These are phyloP conservation scores for Chaetomium globosum DNA, from an alignment of 2,329 filamentous ascomycete species.

Conservation along the genomic window DNA sequence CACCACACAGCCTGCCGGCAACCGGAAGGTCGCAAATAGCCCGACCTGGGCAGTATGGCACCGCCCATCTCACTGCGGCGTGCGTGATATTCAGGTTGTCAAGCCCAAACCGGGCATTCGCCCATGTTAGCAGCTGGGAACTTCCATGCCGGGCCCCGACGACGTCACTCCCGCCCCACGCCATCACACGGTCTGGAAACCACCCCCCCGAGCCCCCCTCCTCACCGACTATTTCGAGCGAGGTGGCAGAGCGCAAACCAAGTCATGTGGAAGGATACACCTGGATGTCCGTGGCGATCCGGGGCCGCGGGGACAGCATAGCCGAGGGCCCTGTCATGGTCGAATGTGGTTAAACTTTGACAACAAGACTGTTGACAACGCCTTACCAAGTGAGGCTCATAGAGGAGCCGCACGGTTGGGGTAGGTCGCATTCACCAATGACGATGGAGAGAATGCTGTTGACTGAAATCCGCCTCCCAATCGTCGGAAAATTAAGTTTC, in stretches of 20 bases:
- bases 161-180: constrained; percentile 3
- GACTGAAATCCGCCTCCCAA: constrained; percentile 32
- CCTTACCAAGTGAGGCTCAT: constrained; percentile 27
- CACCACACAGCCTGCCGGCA: neutral
- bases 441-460: constrained; percentile 35
- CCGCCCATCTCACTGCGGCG: neutral
- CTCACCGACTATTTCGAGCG: constrained; percentile 16
- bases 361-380: constrained; percentile 3
- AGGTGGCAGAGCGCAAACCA: constrained; percentile 4
- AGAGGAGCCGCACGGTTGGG: constrained; percentile 20
- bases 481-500: constrained; percentile 19
- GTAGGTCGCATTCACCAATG: constrained; percentile 30
- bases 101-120: neutral
- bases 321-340: neutral
- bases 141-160: neutral
- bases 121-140: neutral
- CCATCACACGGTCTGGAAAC: neutral
- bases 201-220: no score
- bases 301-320: constrained; percentile 1
- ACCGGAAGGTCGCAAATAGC: neutral
- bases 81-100: neutral
- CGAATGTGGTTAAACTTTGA: neutral
- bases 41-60: neutral
- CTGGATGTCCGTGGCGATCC: constrained; percentile 1
- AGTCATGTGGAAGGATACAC: neutral